Conservation (phyloP, 1,284 basidiomycete genomes). For the Apiotrichum mycotoxinovorans region DNA sequence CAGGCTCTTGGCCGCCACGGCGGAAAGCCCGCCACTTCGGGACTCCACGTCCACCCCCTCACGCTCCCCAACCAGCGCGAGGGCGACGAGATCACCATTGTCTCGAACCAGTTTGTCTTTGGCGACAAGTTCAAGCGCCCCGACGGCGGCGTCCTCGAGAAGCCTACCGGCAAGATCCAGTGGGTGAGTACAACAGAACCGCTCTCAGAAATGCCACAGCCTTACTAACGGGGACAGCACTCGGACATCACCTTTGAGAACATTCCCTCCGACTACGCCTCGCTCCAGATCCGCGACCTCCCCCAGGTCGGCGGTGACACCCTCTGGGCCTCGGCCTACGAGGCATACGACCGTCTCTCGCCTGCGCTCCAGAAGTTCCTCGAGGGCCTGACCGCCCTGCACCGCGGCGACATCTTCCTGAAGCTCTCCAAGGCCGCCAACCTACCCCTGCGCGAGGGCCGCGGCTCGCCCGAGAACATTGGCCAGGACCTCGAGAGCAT, state of each 20-base stretch:
- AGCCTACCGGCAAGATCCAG: not conserved
- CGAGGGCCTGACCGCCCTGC: slow-evolving; percentile 55
- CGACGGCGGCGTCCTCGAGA: not conserved
- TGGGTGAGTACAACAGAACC: slow-evolving; percentile 1
- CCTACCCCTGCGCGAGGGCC: slow-evolving; percentile 10
- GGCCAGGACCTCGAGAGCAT: slow-evolving; percentile 61
- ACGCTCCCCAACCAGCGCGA: slow-evolving; percentile 51
- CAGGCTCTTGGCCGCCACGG: slow-evolving; percentile 55
- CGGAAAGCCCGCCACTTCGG: slow-evolving; percentile 58
- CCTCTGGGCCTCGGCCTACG: slow-evolving; percentile 56
- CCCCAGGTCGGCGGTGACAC: slow-evolving; percentile 50
- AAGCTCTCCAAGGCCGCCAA: slow-evolving; percentile 29
- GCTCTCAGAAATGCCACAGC: slow-evolving; percentile 21
- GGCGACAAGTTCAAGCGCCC: slow-evolving; percentile 29
- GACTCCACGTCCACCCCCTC: slow-evolving; percentile 62
- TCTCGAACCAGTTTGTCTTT: slow-evolving; percentile 48
- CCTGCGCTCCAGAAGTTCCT: slow-evolving; percentile 33
- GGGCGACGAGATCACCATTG: slow-evolving; percentile 55
- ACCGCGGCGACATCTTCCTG: slow-evolving; percentile 56
- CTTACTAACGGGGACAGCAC: too few relatives aligned
- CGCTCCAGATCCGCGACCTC: slow-evolving; percentile 52
- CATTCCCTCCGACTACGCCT: slow-evolving; percentile 60
- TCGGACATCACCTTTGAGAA: slow-evolving; percentile 67
- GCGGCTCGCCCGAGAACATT: slow-evolving; percentile 60
- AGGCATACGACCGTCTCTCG: slow-evolving; percentile 43